Evolutionary conservation across 2,329 filamentous ascomycete species (phyloP), one percentile per base, ranked within the genome.

Genomic region (Drechslerella dactyloides): DNA sequence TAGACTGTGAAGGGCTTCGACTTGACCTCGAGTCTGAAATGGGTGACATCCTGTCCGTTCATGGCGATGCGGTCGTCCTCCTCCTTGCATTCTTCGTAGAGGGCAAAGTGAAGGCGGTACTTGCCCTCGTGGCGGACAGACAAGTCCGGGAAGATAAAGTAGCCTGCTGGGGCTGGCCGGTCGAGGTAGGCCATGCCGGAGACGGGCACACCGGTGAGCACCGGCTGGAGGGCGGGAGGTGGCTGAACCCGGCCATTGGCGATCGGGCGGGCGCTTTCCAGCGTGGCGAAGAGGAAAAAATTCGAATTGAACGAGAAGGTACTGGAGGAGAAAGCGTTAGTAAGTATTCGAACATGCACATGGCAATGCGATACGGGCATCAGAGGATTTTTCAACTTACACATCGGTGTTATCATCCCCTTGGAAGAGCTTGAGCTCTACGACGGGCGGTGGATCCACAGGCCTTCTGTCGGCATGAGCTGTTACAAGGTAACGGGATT

Each of bases 61-160:
- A 83, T 75, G 75, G 80, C 75, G 75, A 83, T 77, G 55, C 82
- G 74, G 79, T 81, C 76, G 80, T 85, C 74, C 23, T 78, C 83
- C 75, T 79, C 86, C 83, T 85, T 85, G 75, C 81, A 88, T 78
- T 96, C 90, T 82, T 99, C 94, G 77, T 94, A 97, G 35, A 99
- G 82, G 77, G 91, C 93, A 81, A 99, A 97, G 73, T 88, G 90
- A 61, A 99, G 82, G n/a, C 89, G 85, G 80, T 97, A 99, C 75
- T 89, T 88, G 73, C 94, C 94, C 80, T 99, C 94, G 78, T 99
- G 93, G 64, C 94, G 89, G 53, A 99, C 93, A 0, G 93, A 97
- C 27, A 97, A 83, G 80, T 99, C 94, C 1, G 94, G 94, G 79
- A 99, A 99, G 79, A 99, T 90, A 80, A 99, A 99, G 80, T 97